Evolutionary conservation across 305 asterid species (phyloP).

Genomic region (Andrographis paniculata): DNA sequence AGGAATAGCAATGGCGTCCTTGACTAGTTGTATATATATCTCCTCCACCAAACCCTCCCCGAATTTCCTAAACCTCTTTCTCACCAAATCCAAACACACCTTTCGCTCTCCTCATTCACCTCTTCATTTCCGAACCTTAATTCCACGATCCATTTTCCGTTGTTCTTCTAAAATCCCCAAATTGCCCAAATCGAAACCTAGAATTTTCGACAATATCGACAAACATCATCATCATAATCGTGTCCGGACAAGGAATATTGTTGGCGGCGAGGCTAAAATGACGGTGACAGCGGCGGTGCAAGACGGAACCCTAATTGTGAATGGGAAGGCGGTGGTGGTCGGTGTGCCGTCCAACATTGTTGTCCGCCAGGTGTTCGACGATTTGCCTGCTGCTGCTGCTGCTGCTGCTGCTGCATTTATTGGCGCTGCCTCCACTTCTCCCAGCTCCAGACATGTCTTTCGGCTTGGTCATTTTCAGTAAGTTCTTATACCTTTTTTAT

Average conservation of each 20-base stretch:
- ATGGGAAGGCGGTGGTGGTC: slow-evolving; percentile 29
- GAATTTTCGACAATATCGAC: no score
- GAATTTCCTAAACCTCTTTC: slow-evolving; percentile 18
- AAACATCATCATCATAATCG: no score
- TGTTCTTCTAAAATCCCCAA: no score
- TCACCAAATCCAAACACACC: slow-evolving; percentile 2
- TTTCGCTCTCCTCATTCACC: background rate
- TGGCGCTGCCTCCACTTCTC: slow-evolving; percentile 30
- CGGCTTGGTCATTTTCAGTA: slow-evolving; percentile 33
- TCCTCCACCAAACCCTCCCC: slow-evolving; percentile 9
- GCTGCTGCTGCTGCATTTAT: slow-evolving; percentile 22
- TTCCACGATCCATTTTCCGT: background rate
- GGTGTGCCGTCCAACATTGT: slow-evolving; percentile 32
- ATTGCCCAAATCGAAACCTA: no score
- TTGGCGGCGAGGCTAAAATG: slow-evolving; percentile 22
- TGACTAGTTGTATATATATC: slow-evolving; percentile 13
- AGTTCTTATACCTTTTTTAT: no score
- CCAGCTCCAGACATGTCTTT: slow-evolving; percentile 36
- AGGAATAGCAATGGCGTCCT: slow-evolving; percentile 3
- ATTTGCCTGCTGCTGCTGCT: slow-evolving; percentile 9
- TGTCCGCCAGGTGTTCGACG: slow-evolving; percentile 27
- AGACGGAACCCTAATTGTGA: slow-evolving; percentile 26
- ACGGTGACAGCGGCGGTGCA: slow-evolving; percentile 26
- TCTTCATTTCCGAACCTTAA: no score
- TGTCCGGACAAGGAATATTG: no score